Conservation (phyloP, 2,329 filamentous ascomycete genomes). For the Claviceps digitariae region DNA sequence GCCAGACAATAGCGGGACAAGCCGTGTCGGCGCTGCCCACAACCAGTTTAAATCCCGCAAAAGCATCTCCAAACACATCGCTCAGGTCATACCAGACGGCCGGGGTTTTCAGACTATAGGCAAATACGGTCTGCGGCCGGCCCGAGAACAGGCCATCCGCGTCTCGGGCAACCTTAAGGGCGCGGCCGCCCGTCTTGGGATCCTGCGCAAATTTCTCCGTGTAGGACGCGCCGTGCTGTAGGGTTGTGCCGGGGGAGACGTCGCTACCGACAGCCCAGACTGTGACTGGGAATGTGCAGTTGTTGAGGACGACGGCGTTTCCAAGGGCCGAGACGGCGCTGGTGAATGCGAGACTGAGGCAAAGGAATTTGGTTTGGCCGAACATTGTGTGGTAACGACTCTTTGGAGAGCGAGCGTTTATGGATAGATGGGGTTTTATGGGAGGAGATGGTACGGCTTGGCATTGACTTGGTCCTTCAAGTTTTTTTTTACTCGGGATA, state of each 20-base stretch:
- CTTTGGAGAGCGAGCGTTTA: background rate
- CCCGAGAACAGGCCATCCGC: constrained; percentile 25
- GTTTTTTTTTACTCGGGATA: background rate
- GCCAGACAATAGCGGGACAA: constrained; percentile 25
- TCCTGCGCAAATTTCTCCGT: constrained; percentile 21
- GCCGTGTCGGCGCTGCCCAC: constrained; percentile 15
- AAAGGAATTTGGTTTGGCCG: constrained; percentile 6
- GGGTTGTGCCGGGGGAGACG: constrained; percentile 14
- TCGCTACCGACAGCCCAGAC: constrained; percentile 25
- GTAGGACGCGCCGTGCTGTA: constrained; percentile 18
- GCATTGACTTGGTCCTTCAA: background rate
- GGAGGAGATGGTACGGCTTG: background rate
- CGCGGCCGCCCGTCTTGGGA: constrained; percentile 23
- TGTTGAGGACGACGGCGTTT: constrained; percentile 23
- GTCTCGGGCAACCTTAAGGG: constrained; percentile 23
- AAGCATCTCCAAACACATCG: constrained; percentile 26
- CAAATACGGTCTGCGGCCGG: constrained; percentile 26
- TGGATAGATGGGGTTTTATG: too few relatives aligned
- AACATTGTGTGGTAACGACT: constrained; percentile 6
- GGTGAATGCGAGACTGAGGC: constrained; percentile 4
- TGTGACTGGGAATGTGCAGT: constrained; percentile 21
- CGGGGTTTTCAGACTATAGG: constrained; percentile 22
- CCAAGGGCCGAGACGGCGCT: constrained; percentile 12
- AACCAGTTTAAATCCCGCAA: constrained; percentile 19
- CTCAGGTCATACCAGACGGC: constrained; percentile 27